Percentiles rank a stretch among this genome's conserved stretches.
These are phyloP conservation scores for Elsinoe australis DNA, from an alignment of 2,329 filamentous ascomycete genomes.

Conservation along the genomic window DNA sequence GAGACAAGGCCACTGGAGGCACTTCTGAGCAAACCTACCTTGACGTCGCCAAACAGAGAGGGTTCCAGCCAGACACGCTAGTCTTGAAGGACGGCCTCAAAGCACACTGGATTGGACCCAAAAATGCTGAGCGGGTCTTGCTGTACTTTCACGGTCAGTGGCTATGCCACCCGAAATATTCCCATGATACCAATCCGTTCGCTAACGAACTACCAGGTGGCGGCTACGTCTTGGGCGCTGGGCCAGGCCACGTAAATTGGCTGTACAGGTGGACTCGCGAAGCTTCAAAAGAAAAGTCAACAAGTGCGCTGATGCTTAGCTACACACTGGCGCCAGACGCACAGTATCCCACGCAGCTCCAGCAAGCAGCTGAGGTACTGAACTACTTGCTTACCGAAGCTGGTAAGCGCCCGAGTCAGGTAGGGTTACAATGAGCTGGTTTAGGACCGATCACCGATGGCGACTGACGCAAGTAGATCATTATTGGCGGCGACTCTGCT, in stretches of 20 bases:
- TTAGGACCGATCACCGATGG: constrained; percentile 7
- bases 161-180: too few species aligned
- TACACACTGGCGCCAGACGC: constrained; percentile 50
- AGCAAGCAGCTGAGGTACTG: constrained; percentile 41
- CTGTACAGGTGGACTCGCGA: constrained; percentile 38
- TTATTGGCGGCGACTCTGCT: constrained; percentile 47
- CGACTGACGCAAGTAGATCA: constrained; percentile 30
- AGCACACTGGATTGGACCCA: constrained; percentile 42
- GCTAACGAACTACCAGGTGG: too few species aligned
- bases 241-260: constrained; percentile 44
- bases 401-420: constrained; percentile 31
- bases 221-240: constrained; percentile 47
- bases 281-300: constrained; percentile 32
- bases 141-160: constrained; percentile 40
- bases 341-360: constrained; percentile 43
- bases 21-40: constrained; percentile 32
- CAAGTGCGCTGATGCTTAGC: constrained; percentile 46
- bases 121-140: constrained; percentile 34
- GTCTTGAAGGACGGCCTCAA: constrained; percentile 36
- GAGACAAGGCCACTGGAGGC: constrained; percentile 21
- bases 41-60: constrained; percentile 30
- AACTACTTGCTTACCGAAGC: constrained; percentile 35
- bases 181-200: too few species aligned
- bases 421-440: constrained; percentile 22
- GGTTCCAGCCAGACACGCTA: constrained; percentile 34